phyloP scores from a whole-genome alignment of 495 filamentous ascomycete species.

The Lichenothelia convexa region DNA sequence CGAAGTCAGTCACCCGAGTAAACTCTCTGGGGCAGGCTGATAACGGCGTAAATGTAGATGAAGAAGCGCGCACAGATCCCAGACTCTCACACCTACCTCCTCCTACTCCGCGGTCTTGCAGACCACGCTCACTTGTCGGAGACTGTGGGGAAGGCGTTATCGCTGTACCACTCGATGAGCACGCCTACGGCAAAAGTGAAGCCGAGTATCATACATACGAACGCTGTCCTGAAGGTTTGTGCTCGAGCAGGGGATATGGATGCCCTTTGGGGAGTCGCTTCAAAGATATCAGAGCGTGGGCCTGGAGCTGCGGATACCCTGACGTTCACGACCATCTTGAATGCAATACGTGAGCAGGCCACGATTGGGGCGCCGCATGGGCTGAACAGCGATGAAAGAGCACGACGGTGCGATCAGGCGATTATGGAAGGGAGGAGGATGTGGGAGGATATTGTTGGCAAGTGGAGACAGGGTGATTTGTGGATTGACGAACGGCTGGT shows the following conservation, averaged over 20 bases:
- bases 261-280: constrained; percentile 50
- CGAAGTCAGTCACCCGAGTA: constrained; percentile 36
- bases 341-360: constrained; percentile 33
- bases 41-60: constrained; percentile 44
- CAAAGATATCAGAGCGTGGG: constrained; percentile 42
- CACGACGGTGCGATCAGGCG: constrained; percentile 16
- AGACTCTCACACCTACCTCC: constrained; percentile 59
- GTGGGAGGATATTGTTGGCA: constrained; percentile 60
- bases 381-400: constrained; percentile 20
- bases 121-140: constrained; percentile 29
- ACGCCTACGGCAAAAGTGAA: constrained; percentile 35
- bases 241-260: constrained; percentile 51
- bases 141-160: constrained; percentile 40
- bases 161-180: constrained; percentile 55
- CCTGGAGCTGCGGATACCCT: constrained; percentile 39
- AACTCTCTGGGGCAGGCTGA: not conserved
- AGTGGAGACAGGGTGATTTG: constrained; percentile 52
- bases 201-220: constrained; percentile 62
- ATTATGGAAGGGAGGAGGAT: constrained; percentile 43
- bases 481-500: constrained; percentile 56
- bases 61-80: constrained; percentile 71
- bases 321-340: constrained; percentile 70
- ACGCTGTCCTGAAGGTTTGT: constrained; percentile 71
- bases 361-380: too few relatives aligned
- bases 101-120: constrained; percentile 60